Conservation (phyloP, 495 filamentous ascomycete species). For the Aspergillus incahuasiensis region DNA sequence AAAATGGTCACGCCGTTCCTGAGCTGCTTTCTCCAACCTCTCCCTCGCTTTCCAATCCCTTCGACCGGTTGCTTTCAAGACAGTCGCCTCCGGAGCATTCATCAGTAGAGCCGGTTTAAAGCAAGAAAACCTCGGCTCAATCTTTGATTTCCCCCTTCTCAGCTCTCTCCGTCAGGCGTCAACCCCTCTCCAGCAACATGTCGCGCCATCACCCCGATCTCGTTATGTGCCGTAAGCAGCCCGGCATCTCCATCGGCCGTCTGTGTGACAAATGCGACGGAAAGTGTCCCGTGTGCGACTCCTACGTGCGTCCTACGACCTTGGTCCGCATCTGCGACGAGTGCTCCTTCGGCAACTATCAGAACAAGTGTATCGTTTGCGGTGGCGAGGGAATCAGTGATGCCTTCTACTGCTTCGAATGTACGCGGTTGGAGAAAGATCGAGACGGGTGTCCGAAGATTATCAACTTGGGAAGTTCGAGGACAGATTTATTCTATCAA, state of each 20-base stretch:
- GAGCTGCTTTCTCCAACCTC: slow-evolving; percentile 9
- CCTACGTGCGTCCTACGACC: slow-evolving; percentile 96
- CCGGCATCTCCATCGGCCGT: slow-evolving; percentile 96
- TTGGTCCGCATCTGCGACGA: slow-evolving; percentile 98
- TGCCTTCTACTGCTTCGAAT: slow-evolving; percentile 99
- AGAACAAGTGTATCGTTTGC: slow-evolving; percentile 99
- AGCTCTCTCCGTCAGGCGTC: neutral
- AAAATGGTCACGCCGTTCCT: neutral
- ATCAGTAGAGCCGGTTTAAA: neutral
- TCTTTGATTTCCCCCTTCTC: slow-evolving; percentile 2
- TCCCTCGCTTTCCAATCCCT: slow-evolving; percentile 13
- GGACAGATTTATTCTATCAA: slow-evolving; percentile 91
- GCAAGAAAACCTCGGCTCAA: neutral
- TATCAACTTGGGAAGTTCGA: slow-evolving; percentile 91
- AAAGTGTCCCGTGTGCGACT: slow-evolving; percentile 98
- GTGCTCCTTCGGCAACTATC: slow-evolving; percentile 98
- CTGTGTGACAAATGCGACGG: slow-evolving; percentile 99
- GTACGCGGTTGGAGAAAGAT: slow-evolving; percentile 95
- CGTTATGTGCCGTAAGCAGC: slow-evolving; percentile 99
- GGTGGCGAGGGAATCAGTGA: slow-evolving; percentile 98
- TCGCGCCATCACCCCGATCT: slow-evolving; percentile 61
- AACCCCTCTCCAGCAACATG: slow-evolving; percentile 18
- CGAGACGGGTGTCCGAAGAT: slow-evolving; percentile 98
- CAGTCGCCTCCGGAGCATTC: neutral
- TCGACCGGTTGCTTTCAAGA: slow-evolving; percentile 13